Percentiles rank a stretch among this genome's conserved stretches.
phyloP scores from a whole-genome alignment of 495 filamentous ascomycete species.

The Penicillium bovifimosum region DNA sequence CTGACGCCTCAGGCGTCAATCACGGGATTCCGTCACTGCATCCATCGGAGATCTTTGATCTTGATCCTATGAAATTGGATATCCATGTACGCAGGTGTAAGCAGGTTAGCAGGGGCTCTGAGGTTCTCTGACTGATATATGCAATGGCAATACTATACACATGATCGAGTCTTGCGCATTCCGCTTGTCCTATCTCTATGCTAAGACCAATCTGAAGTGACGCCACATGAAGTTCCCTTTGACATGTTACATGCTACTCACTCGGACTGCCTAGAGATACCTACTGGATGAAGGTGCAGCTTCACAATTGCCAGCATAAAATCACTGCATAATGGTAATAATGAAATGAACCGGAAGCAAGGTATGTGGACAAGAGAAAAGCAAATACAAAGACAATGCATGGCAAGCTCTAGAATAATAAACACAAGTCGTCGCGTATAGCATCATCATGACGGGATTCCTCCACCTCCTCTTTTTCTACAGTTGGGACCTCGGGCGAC shows the following conservation, averaged over 20 bases:
- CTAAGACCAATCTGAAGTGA: no score
- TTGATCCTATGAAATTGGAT: background rate
- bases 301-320: no score
- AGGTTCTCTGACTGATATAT: no score
- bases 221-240: no score
- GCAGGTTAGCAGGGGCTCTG: no score
- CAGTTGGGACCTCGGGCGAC: conserved; percentile 6
- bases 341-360: conserved; percentile 5
- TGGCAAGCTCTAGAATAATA: conserved; percentile 20
- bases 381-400: conserved; percentile 19
- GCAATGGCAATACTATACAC: no score
- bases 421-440: conserved; percentile 23
- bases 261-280: background rate
- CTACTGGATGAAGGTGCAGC: no score
- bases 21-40: conserved; percentile 10
- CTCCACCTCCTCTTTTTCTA: conserved; percentile 24
- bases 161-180: no score
- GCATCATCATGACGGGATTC: conserved; percentile 24
- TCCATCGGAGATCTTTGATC: background rate
- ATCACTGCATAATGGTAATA: background rate
- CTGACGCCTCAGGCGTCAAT: conserved; percentile 28
- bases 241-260: background rate
- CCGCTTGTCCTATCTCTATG: no score
- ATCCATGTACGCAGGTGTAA: background rate
- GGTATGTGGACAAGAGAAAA: conserved; percentile 10